Evolutionary conservation across 169 alveolate genomes (phyloP), one percentile per base, ranked within the genome.

Genomic region (Condylostoma magnum): DNA sequence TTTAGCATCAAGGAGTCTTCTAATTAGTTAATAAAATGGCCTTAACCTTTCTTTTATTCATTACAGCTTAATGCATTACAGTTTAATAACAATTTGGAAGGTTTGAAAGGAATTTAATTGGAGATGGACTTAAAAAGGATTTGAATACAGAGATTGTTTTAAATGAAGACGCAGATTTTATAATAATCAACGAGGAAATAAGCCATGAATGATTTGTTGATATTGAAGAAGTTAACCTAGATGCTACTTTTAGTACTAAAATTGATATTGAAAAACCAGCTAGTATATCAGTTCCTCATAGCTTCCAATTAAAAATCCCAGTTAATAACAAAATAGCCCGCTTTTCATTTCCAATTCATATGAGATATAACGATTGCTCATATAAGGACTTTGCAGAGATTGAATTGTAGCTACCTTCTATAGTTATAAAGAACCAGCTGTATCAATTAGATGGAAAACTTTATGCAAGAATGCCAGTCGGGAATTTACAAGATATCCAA

Each of bases 271-370:
- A 53, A 15, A 33, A 27, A 41, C 65, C 65, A 0, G 20, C 65
- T 22, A 22, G 44, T 31, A 33, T 22, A 27, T 53, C 65, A 22
- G 30, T 22, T 27, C 18, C 25, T 28, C 65, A 53, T 31, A 28
- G 27, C 18, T 53, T 53, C 30, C 20, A 25, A 0, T n/a, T n/a
- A n/a, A n/a, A n/a, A n/a, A 53, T 53, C 30, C 20, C 25, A n/a
- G 25, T 53, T 22, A 22, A 10, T 10, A 10, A 41, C 10, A 41
- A 15, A 41, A 15, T 41, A 10, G 48, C 15, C 48, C 10, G 48
- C 48, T 53, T 53, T 53, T 6, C 65, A 0, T 53, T 27, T 28
- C 65, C 65, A 27, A 53, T 53, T 53, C 65, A 53, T 28, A 53
- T 53, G 8, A 53, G 65, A 53, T 53, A 53, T 28, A 53, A 53